Conservation (phyloP, 2,329 filamentous ascomycete species). For the Phialophora expanda region DNA sequence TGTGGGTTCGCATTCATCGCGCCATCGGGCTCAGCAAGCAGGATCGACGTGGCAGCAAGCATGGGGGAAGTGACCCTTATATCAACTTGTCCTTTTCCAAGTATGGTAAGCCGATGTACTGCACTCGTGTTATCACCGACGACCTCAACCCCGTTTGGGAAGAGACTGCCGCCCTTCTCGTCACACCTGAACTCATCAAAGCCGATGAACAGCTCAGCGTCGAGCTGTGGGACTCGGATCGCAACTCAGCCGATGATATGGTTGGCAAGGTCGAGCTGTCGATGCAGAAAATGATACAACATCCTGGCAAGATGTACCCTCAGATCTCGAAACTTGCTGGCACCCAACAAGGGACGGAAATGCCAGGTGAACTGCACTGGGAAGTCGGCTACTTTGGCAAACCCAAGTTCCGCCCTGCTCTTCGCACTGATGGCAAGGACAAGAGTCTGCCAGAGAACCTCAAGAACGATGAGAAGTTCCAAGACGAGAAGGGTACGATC, state of each 20-base stretch:
- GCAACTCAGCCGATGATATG: slow-evolving; percentile 89
- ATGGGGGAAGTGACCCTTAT: slow-evolving; percentile 92
- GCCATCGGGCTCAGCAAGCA: slow-evolving; percentile 89
- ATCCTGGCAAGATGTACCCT: slow-evolving; percentile 90
- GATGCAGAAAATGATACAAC: slow-evolving; percentile 92
- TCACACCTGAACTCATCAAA: slow-evolving; percentile 88
- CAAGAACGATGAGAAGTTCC: slow-evolving; percentile 74
- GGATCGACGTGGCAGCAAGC: slow-evolving; percentile 77
- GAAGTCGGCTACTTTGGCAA: slow-evolving; percentile 95
- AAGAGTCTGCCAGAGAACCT: slow-evolving; percentile 74
- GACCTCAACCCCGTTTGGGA: slow-evolving; percentile 92
- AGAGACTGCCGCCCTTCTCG: slow-evolving; percentile 81
- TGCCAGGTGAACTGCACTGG: slow-evolving; percentile 95
- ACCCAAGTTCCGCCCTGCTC: slow-evolving; percentile 80
- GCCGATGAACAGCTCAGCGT: slow-evolving; percentile 91
- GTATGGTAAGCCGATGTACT: slow-evolving; percentile 97
- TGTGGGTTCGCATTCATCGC: slow-evolving; percentile 90
- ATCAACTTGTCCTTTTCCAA: slow-evolving; percentile 95
- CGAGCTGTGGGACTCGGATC: slow-evolving; percentile 95
- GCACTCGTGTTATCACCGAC: slow-evolving; percentile 93
- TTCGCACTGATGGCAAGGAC: slow-evolving; percentile 87
- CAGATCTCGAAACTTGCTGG: slow-evolving; percentile 83
- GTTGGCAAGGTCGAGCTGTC: slow-evolving; percentile 93
- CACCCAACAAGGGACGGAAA: slow-evolving; percentile 79
- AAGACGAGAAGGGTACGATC: slow-evolving; percentile 84